Evolutionary conservation across 805 yeast genomes (phyloP).

Genomic region (Spathaspora gorwiae): DNA sequence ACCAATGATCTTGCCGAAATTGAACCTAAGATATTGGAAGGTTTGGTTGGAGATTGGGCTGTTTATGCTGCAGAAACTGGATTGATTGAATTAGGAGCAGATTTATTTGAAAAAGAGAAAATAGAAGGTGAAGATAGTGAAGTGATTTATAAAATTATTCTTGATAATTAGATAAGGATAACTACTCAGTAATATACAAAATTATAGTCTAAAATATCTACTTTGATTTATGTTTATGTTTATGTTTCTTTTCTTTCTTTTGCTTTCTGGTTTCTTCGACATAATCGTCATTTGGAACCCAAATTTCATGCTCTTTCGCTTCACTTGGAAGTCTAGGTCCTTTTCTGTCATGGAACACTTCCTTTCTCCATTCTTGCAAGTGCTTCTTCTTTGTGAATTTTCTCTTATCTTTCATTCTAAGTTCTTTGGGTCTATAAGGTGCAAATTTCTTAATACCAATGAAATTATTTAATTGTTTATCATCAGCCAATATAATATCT

Average conservation of each 20-base stretch:
- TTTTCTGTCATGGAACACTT: constrained; percentile 63
- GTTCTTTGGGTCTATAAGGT: constrained; percentile 78
- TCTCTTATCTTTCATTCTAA: constrained; percentile 70
- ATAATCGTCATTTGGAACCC: constrained; percentile 30
- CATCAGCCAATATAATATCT: constrained; percentile 89
- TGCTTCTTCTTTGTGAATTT: constrained; percentile 73
- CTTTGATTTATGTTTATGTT: not conserved
- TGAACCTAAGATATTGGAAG: constrained; percentile 33
- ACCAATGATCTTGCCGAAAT: constrained; percentile 37
- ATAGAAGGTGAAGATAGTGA: constrained; percentile 9
- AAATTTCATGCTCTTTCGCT: constrained; percentile 31
- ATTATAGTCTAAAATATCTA: not conserved
- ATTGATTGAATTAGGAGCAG: constrained; percentile 27
- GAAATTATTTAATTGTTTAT: constrained; percentile 73
- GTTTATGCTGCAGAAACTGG: constrained; percentile 51
- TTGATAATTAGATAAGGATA: not conserved
- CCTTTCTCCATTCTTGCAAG: constrained; percentile 84
- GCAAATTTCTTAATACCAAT: constrained; percentile 91
- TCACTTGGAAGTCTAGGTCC: constrained; percentile 37
- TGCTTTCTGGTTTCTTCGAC: constrained; percentile 1
- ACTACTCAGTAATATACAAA: not conserved
- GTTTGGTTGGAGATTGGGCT: constrained; percentile 46
- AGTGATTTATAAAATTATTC: constrained; percentile 5
- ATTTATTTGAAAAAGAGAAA: constrained; percentile 9
- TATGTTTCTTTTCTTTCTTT: constrained; percentile 7